Conservation (phyloP, 225 moss, liverwort and hornwort species). For the Physcomitrellopsis africana region DNA sequence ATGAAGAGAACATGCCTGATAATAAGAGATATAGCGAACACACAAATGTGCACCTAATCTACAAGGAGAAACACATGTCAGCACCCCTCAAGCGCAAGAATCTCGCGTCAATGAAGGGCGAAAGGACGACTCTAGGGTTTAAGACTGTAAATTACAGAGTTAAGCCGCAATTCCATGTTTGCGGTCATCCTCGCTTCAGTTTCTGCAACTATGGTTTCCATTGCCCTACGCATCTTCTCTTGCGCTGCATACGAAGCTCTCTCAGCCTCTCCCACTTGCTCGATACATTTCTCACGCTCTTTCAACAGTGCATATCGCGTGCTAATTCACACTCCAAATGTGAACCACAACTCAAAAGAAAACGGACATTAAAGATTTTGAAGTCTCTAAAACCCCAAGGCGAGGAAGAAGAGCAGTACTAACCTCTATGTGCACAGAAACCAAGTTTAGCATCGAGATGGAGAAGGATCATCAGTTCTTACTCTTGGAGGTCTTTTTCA, state of each 20-base stretch:
- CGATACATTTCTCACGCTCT: constrained; percentile 82
- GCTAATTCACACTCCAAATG: constrained; percentile 35
- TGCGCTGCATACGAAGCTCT: constrained; percentile 69
- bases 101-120: not conserved
- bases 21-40: not conserved
- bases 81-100: no score
- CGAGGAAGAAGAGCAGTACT: not conserved
- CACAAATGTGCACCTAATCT: not conserved
- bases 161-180: constrained; percentile 87
- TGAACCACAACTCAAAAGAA: constrained; percentile 13
- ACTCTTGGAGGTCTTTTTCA: constrained; percentile 84
- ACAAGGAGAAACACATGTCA: no score
- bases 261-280: constrained; percentile 81
- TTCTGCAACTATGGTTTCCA: constrained; percentile 73
- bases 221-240: constrained; percentile 81
- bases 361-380: not conserved
- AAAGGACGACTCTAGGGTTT: not conserved
- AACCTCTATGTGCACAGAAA: not conserved
- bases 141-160: constrained; percentile 49
- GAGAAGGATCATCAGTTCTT: constrained; percentile 27
- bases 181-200: constrained; percentile 83
- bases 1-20: not conserved
- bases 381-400: not conserved
- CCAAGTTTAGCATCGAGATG: not conserved
- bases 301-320: constrained; percentile 69